Percentiles rank a stretch among this genome's conserved stretches.
Evolutionary conservation across 2,329 filamentous ascomycete genomes (phyloP).

Genomic region (Lachnellula willkommii): DNA sequence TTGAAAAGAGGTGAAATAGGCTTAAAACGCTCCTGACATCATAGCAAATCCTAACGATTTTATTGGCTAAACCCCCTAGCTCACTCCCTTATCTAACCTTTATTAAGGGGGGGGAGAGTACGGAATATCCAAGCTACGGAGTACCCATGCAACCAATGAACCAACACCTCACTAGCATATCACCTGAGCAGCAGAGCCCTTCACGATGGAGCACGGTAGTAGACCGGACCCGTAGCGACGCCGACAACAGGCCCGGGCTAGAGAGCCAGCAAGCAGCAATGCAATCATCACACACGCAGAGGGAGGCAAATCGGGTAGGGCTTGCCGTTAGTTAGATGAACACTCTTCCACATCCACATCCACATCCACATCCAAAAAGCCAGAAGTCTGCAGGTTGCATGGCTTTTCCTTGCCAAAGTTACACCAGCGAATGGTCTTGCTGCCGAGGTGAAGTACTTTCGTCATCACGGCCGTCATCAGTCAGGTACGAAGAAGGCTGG

Average conservation of each 20-base stretch:
- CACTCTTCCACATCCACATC: background rate
- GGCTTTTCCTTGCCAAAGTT: background rate
- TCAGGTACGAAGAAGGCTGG: background rate
- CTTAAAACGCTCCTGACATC: too few species aligned
- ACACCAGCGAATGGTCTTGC: background rate
- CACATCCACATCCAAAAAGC: background rate
- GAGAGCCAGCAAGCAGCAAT: background rate
- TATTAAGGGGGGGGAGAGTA: too few species aligned
- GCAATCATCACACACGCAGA: background rate
- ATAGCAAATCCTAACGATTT: too few species aligned
- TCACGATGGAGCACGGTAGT: conserved; percentile 11
- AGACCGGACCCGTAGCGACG: background rate
- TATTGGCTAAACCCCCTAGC: too few species aligned
- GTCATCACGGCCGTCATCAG: background rate
- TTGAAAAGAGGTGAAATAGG: too few species aligned
- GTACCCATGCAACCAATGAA: background rate
- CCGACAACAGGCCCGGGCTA: background rate
- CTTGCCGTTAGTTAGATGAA: background rate
- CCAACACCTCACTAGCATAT: conserved; percentile 10
- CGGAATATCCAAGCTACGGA: background rate
- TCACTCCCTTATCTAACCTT: too few species aligned
- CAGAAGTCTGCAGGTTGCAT: background rate
- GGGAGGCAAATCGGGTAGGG: background rate
- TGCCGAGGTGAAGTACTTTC: background rate
- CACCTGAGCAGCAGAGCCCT: conserved; percentile 23